A percentile compares a stretch with the other conserved stretches of the same genome.
These are phyloP conservation scores for Candida dajiaensis DNA, from an alignment of 805 yeast species.

Conservation along the genomic window DNA sequence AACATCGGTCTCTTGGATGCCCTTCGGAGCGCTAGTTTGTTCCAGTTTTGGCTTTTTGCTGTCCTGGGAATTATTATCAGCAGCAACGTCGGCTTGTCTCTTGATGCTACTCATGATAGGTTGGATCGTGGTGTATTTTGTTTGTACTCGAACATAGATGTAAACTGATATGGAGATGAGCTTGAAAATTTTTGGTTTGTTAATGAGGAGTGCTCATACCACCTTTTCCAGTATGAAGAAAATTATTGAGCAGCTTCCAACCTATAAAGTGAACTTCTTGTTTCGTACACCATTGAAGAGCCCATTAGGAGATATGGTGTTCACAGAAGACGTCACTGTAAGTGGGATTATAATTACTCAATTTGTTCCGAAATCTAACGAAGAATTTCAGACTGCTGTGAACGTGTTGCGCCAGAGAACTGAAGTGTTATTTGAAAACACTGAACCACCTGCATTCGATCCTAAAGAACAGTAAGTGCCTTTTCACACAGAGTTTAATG, in stretches of 20 bases:
- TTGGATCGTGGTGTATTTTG: no score
- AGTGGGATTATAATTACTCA: background rate
- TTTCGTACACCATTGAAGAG: background rate
- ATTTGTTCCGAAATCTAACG: slow-evolving; percentile 1
- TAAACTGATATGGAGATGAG: slow-evolving; percentile 2
- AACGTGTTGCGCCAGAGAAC: slow-evolving; percentile 10
- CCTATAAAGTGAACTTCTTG: no score
- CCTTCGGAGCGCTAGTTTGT: slow-evolving; percentile 19
- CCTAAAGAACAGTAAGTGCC: slow-evolving; percentile 4
- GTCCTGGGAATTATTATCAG: slow-evolving; percentile 9
- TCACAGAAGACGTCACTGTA: background rate
- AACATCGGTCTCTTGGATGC: slow-evolving; percentile 71
- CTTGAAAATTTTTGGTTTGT: slow-evolving; percentile 3
- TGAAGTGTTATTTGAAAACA: slow-evolving; percentile 6
- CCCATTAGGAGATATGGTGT: background rate
- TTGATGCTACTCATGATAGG: slow-evolving; percentile 13
- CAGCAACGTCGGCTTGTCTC: slow-evolving; percentile 20
- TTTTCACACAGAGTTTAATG: background rate
- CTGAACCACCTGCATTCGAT: slow-evolving; percentile 1
- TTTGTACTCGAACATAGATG: background rate
- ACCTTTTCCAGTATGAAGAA: background rate
- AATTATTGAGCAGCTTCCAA: background rate
- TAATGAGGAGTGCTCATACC: background rate
- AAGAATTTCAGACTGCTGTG: slow-evolving; percentile 9
- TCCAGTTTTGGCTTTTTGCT: slow-evolving; percentile 18